Base-by-base conservation (phyloP, 2,329 filamentous ascomycete species). In the Aureobasidium pullulans region DNA sequence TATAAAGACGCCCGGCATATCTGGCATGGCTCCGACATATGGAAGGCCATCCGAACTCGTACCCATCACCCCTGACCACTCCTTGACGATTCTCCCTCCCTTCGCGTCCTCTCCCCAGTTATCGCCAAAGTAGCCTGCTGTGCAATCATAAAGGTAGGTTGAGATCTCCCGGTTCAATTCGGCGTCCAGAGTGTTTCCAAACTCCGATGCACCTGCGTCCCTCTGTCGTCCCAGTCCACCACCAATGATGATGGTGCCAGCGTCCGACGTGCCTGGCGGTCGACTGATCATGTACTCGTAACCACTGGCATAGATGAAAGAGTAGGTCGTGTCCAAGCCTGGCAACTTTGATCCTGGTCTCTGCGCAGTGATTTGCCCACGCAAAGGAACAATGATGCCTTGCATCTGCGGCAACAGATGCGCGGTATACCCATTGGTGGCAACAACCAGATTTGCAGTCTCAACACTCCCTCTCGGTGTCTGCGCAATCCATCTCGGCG, bases 201-300 rank as follows among this genome's bases (percentile, higher is more conserved):
- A 83, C 63, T 84, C 79, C 3, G 65, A 66, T 13, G 78, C 63
- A 0, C 81, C 81, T 0, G 71, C 71, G 0, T 72, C 64, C 0
- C 71, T 67, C 2, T 76, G 71, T 47, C 73, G 73, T 0, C 69
- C 73, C 6, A 83, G 68, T 0, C 81, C 84, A 15, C 85, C 85
- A 0, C 85, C 85, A 13, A 87, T 84, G 32, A 88, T 71, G 31
- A 88, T 79, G 59, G 82, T 79, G 29, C 81, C 78, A 2, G 69
- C 72, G 23, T 73, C 70, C 16, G 62, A 64, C 2, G 76, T 74
- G 0, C 76, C 76, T n/a, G 73, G 69, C 0, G 79, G 79, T 1
- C 82, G 76, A 1, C 81, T 77, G 8, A 88, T 81, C 77, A 88
- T 83, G 69, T 88, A 89, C 62, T 88, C 86, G 66, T 85, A 87